phyloP scores from a whole-genome alignment of 225 moss, liverwort and hornwort genomes.

The Neckera pumila region DNA sequence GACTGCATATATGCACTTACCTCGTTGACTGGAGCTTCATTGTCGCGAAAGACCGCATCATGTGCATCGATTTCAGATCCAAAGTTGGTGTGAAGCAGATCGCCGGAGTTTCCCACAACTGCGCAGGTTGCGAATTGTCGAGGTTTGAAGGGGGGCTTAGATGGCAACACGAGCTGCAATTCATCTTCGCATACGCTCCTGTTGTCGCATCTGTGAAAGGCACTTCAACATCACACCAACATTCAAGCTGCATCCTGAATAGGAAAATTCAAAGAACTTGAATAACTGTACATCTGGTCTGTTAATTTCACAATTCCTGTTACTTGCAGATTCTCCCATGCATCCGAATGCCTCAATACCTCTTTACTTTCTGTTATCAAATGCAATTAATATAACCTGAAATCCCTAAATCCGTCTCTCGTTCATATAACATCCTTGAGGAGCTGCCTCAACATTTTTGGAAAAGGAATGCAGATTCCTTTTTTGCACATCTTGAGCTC shows the following conservation, averaged over 20 bases:
- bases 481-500: not conserved
- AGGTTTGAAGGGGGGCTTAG: constrained; percentile 39
- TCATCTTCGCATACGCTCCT: constrained; percentile 31
- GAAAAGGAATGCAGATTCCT: not conserved
- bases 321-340: not conserved
- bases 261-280: too few relatives aligned
- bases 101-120: constrained; percentile 52
- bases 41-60: constrained; percentile 42
- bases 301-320: not conserved
- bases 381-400: too few relatives aligned
- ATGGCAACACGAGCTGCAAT: constrained; percentile 39
- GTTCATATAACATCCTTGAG: not conserved
- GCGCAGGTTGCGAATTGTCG: constrained; percentile 46
- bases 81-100: constrained; percentile 23
- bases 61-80: constrained; percentile 46
- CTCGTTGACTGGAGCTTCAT: constrained; percentile 47
- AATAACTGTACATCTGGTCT: not conserved
- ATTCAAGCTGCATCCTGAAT: too few relatives aligned
- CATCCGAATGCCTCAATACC: not conserved
- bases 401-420: not conserved
- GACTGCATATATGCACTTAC: not conserved
- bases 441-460: not conserved
- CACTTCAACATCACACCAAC: not conserved
- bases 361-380: not conserved
- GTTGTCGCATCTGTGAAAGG: constrained; percentile 26